phyloP scores from a whole-genome alignment of 1,139 yeast species.

The Candida pseudoviswanathii region DNA sequence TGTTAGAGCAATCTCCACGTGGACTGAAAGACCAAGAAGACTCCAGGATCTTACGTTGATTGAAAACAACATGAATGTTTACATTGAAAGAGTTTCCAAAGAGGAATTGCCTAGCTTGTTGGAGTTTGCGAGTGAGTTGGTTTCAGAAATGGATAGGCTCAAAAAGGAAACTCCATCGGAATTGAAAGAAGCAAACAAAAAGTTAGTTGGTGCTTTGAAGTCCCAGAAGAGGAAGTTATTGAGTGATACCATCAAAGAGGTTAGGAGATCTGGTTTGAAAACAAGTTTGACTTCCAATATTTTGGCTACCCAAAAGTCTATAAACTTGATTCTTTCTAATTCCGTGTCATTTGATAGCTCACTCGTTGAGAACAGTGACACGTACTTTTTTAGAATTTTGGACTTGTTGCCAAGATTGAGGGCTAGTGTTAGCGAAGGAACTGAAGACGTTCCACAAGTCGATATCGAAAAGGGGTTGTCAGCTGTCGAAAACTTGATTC shows the following conservation, averaged over 20 bases:
- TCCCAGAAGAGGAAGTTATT: slow-evolving; percentile 77
- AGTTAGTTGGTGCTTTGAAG: slow-evolving; percentile 69
- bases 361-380: slow-evolving; percentile 52
- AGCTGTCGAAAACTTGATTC: slow-evolving; percentile 73
- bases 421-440: slow-evolving; percentile 58
- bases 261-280: slow-evolving; percentile 75
- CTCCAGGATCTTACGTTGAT: slow-evolving; percentile 53
- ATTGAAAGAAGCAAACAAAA: slow-evolving; percentile 74
- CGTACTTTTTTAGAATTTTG: slow-evolving; percentile 65
- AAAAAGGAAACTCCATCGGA: slow-evolving; percentile 76
- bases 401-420: slow-evolving; percentile 83
- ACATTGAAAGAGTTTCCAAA: slow-evolving; percentile 37
- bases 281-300: slow-evolving; percentile 66
- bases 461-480: slow-evolving; percentile 81
- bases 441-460: slow-evolving; percentile 73
- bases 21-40: slow-evolving; percentile 59
- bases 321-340: slow-evolving; percentile 62
- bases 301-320: slow-evolving; percentile 59
- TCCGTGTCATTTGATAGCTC: slow-evolving; percentile 47
- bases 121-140: slow-evolving; percentile 56
- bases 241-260: slow-evolving; percentile 74
- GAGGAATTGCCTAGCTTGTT: slow-evolving; percentile 43
- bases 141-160: slow-evolving; percentile 62
- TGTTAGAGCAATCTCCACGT: slow-evolving; percentile 36
- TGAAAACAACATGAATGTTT: slow-evolving; percentile 56